Evolutionary conservation across 139 green algal genomes (phyloP).

Genomic region (Chloropicon primus): DNA sequence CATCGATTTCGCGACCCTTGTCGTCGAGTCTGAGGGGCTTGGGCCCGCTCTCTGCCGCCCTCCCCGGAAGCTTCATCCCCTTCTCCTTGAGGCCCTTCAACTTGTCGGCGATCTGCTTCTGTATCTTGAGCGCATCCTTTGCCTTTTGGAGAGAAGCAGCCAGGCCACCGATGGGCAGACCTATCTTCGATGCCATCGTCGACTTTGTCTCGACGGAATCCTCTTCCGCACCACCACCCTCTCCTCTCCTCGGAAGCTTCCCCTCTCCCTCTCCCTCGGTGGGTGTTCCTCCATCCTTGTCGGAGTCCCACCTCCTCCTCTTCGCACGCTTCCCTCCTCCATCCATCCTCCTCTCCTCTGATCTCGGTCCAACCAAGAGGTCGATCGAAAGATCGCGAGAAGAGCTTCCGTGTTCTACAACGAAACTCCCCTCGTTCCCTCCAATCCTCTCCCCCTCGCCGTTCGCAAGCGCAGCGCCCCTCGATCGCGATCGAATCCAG

Average conservation of each 20-base stretch:
- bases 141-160: background rate
- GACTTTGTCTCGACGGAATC: too few relatives aligned
- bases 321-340: background rate
- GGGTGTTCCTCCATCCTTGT: background rate
- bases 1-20: background rate
- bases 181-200: too few relatives aligned
- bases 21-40: background rate
- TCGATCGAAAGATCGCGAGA: too few relatives aligned
- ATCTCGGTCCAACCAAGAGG: too few relatives aligned
- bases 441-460: too few relatives aligned
- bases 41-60: background rate
- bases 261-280: background rate
- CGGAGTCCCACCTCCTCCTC: background rate
- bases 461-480: too few relatives aligned
- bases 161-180: background rate
- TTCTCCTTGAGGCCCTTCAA: background rate
- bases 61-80: background rate
- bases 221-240: too few relatives aligned
- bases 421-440: too few relatives aligned
- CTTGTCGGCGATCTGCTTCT: background rate
- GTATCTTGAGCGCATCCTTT: background rate
- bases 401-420: too few relatives aligned
- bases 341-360: too few relatives aligned
- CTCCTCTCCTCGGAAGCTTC: background rate
- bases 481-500: too few relatives aligned